Evolutionary conservation across 2,329 filamentous ascomycete genomes (phyloP).

Genomic region (Ambrosiella cleistominuta): DNA sequence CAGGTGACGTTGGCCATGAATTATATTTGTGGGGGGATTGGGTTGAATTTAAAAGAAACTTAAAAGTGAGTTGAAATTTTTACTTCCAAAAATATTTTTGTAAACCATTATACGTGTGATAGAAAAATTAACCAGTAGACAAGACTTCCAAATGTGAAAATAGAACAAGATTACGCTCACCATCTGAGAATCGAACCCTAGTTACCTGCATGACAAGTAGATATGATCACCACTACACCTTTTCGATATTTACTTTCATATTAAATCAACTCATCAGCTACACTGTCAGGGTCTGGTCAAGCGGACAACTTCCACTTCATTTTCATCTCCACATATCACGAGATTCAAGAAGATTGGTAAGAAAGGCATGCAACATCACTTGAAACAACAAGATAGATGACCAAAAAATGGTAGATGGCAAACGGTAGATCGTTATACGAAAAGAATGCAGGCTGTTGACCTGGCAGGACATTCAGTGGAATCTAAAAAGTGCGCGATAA

Average conservation of each 20-base stretch:
- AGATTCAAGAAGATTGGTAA: not conserved
- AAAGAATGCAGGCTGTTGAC: not conserved
- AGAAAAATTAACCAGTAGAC: not conserved
- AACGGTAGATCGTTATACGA: not conserved
- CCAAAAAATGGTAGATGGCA: not conserved
- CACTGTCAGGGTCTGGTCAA: too few relatives aligned
- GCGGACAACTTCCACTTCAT: not conserved
- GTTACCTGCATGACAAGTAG: conserved; percentile 1
- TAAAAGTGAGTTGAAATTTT: too few relatives aligned
- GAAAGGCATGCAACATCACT: not conserved
- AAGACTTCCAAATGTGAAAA: not conserved
- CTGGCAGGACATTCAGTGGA: not conserved
- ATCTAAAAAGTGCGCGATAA: not conserved
- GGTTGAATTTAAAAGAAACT: too few relatives aligned
- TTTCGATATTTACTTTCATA: not conserved
- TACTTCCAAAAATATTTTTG: too few relatives aligned
- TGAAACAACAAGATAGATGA: not conserved
- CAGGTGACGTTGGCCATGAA: too few relatives aligned
- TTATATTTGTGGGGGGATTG: too few relatives aligned
- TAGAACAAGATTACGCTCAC: not conserved
- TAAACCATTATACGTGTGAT: too few relatives aligned
- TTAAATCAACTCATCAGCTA: too few relatives aligned
- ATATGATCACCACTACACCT: conserved; percentile 2
- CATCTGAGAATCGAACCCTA: not conserved
- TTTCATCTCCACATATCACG: not conserved